A percentile compares a stretch with the other conserved stretches of the same genome.
Conservation (phyloP, 768 basidiomycete genomes). For the Psilocybe cyanescens region DNA sequence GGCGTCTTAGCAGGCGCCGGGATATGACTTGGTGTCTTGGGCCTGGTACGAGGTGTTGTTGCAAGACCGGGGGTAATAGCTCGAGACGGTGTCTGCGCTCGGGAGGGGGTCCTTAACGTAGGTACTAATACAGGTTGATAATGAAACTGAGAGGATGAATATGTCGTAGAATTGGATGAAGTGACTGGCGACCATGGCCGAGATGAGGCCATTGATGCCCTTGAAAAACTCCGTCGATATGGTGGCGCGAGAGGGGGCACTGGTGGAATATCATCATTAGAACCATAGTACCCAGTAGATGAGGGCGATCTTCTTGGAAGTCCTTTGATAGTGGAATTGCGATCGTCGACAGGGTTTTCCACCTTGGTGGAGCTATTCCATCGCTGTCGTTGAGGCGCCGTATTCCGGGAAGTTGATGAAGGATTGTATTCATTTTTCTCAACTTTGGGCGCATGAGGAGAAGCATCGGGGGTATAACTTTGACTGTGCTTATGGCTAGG, state of each 20-base stretch:
- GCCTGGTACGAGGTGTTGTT: slow-evolving; percentile 66
- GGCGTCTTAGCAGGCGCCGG: slow-evolving; percentile 61
- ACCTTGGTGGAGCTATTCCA: slow-evolving; percentile 89
- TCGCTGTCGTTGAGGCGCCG: slow-evolving; percentile 43
- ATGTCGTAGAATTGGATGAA: slow-evolving; percentile 71
- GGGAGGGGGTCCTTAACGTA: slow-evolving; percentile 52
- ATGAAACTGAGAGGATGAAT: slow-evolving; percentile 44
- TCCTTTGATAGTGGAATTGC: slow-evolving; percentile 47
- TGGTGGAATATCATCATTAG: slow-evolving; percentile 42
- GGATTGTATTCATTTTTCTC: slow-evolving; percentile 32
- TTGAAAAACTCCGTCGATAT: slow-evolving; percentile 68
- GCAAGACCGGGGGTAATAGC: slow-evolving; percentile 37
- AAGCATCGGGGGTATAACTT: slow-evolving; percentile 73
- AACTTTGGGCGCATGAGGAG: slow-evolving; percentile 48
- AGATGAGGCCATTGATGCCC: slow-evolving; percentile 77
- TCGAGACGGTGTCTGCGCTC: slow-evolving; percentile 62
- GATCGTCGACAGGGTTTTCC: slow-evolving; percentile 48
- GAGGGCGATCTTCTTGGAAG: slow-evolving; percentile 56
- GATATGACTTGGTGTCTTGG: slow-evolving; percentile 82
- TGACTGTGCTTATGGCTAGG: slow-evolving; percentile 70
- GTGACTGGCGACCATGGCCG: slow-evolving; percentile 81
- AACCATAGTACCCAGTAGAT: slow-evolving; percentile 41
- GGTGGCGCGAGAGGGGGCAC: slow-evolving; percentile 52
- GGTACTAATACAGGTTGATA: slow-evolving; percentile 40
- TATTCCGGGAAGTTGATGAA: slow-evolving; percentile 44